Conservation (phyloP, 129 eudicot genomes). For the Saposhnikovia divaricata region DNA sequence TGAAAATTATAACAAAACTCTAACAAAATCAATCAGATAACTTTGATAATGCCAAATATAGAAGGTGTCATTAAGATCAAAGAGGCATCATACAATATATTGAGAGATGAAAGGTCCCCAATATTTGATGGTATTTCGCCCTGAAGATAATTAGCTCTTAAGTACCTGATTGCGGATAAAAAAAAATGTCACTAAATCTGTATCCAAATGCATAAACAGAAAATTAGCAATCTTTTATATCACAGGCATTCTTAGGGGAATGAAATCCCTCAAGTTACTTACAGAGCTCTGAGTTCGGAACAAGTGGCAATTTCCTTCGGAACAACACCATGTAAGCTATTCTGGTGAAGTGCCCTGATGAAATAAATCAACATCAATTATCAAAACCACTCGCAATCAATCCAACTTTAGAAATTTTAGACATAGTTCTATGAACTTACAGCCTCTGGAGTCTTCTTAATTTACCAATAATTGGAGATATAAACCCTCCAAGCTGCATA, state of each 20-base stretch:
- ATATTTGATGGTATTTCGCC: slow-evolving; percentile 88
- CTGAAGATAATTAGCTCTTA: slow-evolving; percentile 82
- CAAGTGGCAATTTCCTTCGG: slow-evolving; percentile 73
- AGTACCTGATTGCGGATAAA: slow-evolving; percentile 43
- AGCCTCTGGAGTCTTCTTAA: slow-evolving; percentile 73
- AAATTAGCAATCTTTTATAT: neutral
- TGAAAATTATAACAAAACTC: neutral
- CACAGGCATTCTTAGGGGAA: neutral
- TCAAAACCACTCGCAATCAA: neutral
- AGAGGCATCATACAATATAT: slow-evolving; percentile 55
- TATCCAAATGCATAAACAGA: neutral
- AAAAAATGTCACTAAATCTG: neutral
- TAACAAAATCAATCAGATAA: neutral
- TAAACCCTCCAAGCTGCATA: slow-evolving; percentile 79
- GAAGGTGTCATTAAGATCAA: neutral
- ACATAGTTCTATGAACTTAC: slow-evolving; percentile 36
- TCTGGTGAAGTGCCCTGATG: slow-evolving; percentile 92
- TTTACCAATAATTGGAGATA: slow-evolving; percentile 87
- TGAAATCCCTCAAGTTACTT: slow-evolving; percentile 26
- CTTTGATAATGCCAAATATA: neutral
- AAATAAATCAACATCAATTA: slow-evolving; percentile 2
- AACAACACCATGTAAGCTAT: slow-evolving; percentile 77
- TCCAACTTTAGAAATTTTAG: neutral
- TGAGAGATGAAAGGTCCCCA: slow-evolving; percentile 71
- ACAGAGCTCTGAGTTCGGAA: slow-evolving; percentile 88